Base-by-base conservation (phyloP, 192 early-diverging fungal species). In the Dissophora globulifera region DNA sequence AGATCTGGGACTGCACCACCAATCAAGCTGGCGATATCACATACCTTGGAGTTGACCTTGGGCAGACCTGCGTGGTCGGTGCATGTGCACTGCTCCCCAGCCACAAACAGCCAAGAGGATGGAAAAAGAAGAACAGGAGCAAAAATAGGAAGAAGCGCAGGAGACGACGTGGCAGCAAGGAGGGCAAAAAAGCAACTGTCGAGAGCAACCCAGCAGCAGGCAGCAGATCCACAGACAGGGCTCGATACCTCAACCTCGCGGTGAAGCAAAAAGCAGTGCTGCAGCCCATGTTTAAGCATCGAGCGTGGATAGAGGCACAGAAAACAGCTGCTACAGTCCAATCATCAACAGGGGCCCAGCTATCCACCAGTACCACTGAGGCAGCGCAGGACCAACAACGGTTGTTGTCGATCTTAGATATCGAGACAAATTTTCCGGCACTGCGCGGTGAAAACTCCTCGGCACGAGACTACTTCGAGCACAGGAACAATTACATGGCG, bases 251-350 rank as follows among this genome's bases (percentile, higher is more conserved):
- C 63, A 66, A 66, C 46, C 22, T 66, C 16, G 15, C 53, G 0
- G 53, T 56, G 23, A 56, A 35, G 12, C 63, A 56, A 40, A 66
- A 66, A 20, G 63, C 63, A 4, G 53, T 66, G 20, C 50, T 56
- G 25, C 63, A 66, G 9, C 46, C 53, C 8, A 56, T 46, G 12
- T 40, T 66, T 20, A 56, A 57, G 22, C 53, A 40, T 29, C 46
- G 45, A 22, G 32, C 32, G 20, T 66, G 63, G 63, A 5, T 48
- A 6, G 53, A 66, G 25, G n/a, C n/a, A n/a, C n/a, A n/a, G n/a
- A n/a, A n/a, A n/a, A n/a, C n/a, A n/a, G n/a, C n/a, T n/a, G n/a
- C n/a, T n/a, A n/a, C n/a, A n/a, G n/a, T n/a, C n/a, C n/a, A n/a
- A n/a, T n/a, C n/a, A n/a, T n/a, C n/a, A n/a, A n/a, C n/a, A n/a